Conservation (phyloP, 2,329 filamentous ascomycete genomes). For the Mollisia scopiformis region DNA sequence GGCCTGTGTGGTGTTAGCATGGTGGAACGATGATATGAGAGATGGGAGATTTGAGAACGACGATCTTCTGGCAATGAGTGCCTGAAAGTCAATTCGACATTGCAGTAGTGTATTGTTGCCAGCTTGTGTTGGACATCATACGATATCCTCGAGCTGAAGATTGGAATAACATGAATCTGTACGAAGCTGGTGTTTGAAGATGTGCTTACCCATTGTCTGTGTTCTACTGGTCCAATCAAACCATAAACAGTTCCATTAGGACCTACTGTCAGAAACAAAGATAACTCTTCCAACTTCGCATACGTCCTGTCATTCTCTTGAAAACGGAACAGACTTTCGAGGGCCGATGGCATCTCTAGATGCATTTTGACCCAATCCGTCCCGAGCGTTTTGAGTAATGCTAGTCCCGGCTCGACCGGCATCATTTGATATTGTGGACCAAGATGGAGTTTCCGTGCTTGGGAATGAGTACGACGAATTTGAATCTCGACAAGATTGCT, state of each 20-base stretch:
- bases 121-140: no score
- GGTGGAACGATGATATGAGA: background rate
- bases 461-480: background rate
- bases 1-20: background rate
- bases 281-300: background rate
- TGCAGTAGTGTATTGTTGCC: no score
- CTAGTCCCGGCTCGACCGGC: no score
- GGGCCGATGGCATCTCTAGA: background rate
- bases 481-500: background rate
- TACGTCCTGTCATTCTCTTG: background rate
- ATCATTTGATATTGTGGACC: background rate
- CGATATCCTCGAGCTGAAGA: no score
- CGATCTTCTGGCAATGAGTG: no score
- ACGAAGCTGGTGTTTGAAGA: no score
- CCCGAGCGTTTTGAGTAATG: no score
- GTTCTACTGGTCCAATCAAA: background rate
- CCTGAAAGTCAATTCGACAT: no score
- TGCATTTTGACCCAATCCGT: background rate
- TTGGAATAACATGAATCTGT: no score
- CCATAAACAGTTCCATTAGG: background rate
- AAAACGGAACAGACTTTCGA: background rate
- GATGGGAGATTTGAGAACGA: background rate
- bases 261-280: background rate
- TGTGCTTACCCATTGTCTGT: background rate
- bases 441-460: background rate